Base-by-base conservation (phyloP, 345 rosid species). In the Aethionema arabicum region DNA sequence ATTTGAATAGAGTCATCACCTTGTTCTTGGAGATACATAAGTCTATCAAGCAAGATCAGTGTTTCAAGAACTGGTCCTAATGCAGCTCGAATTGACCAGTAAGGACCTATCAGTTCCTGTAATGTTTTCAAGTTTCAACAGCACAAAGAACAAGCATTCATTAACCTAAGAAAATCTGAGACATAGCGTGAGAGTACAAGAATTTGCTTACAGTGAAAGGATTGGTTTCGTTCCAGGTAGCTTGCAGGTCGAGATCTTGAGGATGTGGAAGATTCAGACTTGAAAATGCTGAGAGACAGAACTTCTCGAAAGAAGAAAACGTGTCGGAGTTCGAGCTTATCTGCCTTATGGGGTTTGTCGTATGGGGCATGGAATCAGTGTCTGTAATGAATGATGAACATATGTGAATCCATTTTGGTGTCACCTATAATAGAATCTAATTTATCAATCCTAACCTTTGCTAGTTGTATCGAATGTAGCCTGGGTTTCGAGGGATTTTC, bases 1-100 rank as follows among this genome's bases (percentile, higher is more conserved):
- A 73, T 86, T 75, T 89, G 77, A 32, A 79, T 8, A 14, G 70
- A 62, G 62, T 64, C 76, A 15, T 78, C 87, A 15, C 78, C 87
- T 67, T 81, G 86, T 79, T 92, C 96, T 74, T 89, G 96, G 73
- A 89, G 85, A 75, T 85, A 87, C 83, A 92, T 73, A 45, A 92
- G 73, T 80, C 98, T 81, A 65, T 92, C 98, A 8, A 92, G 89
- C 68, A 89, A 77, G 74, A 89, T 73, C 49, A 86, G 61, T 47
- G 96, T 88, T 76, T 92, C 98, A 74, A 89, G 53, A 55, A 89
- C 76, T 58, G 91, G 87, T 27, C 95, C 98, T 11, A 92, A 57
- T 55, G 96, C 90, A 63, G 98, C 96, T 63, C 98, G 80, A 40
- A 92, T 79, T 45, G 98, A 89, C 93, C 96, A 92, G 72, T 83